A percentile compares a stretch with the other conserved stretches of the same genome.
Conservation (phyloP, 352 stramenopile species). For the Pythium brachiatum region DNA sequence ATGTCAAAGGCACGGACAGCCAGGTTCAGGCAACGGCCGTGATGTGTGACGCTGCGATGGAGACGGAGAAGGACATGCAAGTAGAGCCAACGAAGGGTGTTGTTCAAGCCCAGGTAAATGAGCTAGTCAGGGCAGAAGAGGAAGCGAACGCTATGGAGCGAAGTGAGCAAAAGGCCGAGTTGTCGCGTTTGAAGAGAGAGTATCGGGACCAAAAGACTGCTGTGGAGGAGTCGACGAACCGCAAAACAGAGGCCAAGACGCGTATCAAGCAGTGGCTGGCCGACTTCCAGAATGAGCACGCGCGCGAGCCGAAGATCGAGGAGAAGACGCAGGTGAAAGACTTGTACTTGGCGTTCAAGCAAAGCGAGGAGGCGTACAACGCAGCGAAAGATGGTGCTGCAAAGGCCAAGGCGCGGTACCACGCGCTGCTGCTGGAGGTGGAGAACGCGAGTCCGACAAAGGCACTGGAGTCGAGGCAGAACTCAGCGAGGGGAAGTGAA, state of each 20-base stretch:
- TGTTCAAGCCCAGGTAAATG: too few relatives aligned
- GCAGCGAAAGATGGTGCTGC: conserved; percentile 36
- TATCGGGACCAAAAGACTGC: conserved; percentile 35
- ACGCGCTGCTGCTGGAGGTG: conserved; percentile 38
- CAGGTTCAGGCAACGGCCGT: neutral
- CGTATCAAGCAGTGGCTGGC: conserved; percentile 66
- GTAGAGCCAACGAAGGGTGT: too few relatives aligned
- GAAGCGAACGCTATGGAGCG: conserved; percentile 34
- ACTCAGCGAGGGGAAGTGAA: neutral
- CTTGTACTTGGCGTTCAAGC: conserved; percentile 74
- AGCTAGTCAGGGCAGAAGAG: too few relatives aligned
- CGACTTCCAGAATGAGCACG: conserved; percentile 46
- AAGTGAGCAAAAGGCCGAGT: conserved; percentile 34
- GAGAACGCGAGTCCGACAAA: conserved; percentile 56
- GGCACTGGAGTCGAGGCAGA: conserved; percentile 19
- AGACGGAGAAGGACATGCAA: conserved; percentile 1
- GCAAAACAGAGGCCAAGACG: conserved; percentile 53
- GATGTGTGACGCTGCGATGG: conserved; percentile 6
- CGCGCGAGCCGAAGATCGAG: conserved; percentile 62
- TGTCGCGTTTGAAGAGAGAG: conserved; percentile 44
- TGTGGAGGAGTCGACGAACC: conserved; percentile 32
- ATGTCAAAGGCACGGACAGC: neutral
- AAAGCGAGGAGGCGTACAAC: conserved; percentile 53
- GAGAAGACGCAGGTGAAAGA: conserved; percentile 79
- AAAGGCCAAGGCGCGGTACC: conserved; percentile 48